These are phyloP conservation scores for Rhytidiadelphus loreus DNA, from an alignment of 225 moss, liverwort and hornwort genomes.

Conservation along the genomic window DNA sequence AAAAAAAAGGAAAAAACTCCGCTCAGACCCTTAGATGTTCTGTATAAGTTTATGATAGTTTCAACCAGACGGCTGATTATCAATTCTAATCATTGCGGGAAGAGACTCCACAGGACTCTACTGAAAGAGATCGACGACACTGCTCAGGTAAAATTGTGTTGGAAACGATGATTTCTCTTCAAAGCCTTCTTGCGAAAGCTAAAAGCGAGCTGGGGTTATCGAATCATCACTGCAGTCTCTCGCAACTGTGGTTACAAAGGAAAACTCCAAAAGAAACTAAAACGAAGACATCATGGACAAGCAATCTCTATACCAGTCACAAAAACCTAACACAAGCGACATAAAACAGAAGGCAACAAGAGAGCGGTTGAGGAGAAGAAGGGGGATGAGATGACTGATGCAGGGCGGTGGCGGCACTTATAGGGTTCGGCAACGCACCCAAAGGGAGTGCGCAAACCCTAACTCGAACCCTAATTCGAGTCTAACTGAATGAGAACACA, in stretches of 20 bases:
- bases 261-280: rapidly evolving
- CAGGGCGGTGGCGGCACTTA: not conserved
- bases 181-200: conserved; percentile 34
- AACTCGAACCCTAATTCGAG: not conserved
- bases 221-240: conserved; percentile 46
- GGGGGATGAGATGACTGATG: rapidly evolving
- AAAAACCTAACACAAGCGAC: rapidly evolving
- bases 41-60: conserved; percentile 26
- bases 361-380: rapidly evolving
- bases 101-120: not conserved
- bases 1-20: not conserved
- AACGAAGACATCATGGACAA: rapidly evolving
- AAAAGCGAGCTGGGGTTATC: conserved; percentile 74
- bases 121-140: not conserved
- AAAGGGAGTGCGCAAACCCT: not conserved
- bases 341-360: rapidly evolving
- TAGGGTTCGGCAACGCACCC: not conserved
- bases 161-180: conserved; percentile 56
- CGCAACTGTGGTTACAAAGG: not conserved
- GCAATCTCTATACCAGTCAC: no score
- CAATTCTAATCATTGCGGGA: conserved; percentile 16
- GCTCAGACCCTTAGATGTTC: conserved; percentile 42
- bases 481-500: not conserved
- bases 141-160: conserved; percentile 43
- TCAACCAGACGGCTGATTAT: conserved; percentile 26